Base-by-base conservation (phyloP, 768 basidiomycete species). In the Naematelia encephala region DNA sequence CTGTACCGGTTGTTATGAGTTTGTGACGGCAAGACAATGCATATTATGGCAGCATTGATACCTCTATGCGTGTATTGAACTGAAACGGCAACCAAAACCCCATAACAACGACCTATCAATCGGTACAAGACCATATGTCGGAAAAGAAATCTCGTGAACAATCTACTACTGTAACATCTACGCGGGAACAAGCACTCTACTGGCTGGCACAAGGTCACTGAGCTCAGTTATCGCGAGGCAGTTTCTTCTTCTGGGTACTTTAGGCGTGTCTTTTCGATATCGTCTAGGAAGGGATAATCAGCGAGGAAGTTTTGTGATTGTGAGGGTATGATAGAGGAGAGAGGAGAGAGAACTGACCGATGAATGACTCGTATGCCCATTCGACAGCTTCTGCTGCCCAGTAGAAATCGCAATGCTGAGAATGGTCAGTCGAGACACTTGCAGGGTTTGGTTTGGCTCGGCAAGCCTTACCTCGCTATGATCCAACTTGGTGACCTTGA, bases 331-430 rank as follows among this genome's bases (percentile, higher is more conserved):
- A 51, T 14, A 16, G 50, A 1, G 50, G 50, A 30, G 11, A 26
- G 46, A 19, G 25, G 25, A 21, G 21, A 39, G 19, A n/a, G 25
- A 5, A 65, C 62, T 64, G 54, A 68, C 73, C 71, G 46, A 73
- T 29, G 29, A 79, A 70, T 26, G 74, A 75, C 47, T 69, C 57
- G 59, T 78, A 80, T 23, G 78, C 80, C 69, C 80, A 79, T 63
- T 81, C 81, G 21, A 81, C 80, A 19, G 80, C 80, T 60, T 81
- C 81, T 3, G 80, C 80, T 10, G 80, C 79, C 79, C 79, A 78
- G 48, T 75, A 75, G 29, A 73, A 70, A 53, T 77, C 77, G 48
- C 76, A 78, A 49, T 77, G 76, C 75, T 74, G 27, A 1, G 14
- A 28, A 54, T 27, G n/a, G 28, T 51, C 44, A 51, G 22, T 8